phyloP scores from a whole-genome alignment of 345 rosid species.

The Jatropha curcas region DNA sequence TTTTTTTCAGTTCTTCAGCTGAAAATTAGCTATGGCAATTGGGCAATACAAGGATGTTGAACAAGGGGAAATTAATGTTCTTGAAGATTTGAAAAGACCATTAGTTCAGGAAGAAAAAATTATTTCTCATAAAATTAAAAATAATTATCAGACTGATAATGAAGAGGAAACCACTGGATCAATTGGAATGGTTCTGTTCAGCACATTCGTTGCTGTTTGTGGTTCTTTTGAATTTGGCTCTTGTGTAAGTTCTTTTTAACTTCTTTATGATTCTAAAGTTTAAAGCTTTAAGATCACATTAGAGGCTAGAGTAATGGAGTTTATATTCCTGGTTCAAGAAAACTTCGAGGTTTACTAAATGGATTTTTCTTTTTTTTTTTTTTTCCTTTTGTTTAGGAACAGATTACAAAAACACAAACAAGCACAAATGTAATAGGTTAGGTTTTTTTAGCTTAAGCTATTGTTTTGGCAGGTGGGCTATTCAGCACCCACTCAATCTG shows the following conservation, averaged over 20 bases:
- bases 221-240: conserved; percentile 91
- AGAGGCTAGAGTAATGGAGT: not conserved
- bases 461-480: conserved; percentile 81
- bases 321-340: conserved; percentile 22
- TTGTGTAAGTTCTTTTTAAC: conserved; percentile 59
- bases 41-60: conserved; percentile 47
- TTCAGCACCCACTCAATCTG: conserved; percentile 90
- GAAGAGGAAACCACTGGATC: conserved; percentile 41
- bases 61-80: conserved; percentile 39
- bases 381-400: conserved; percentile 31
- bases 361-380: not conserved
- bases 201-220: conserved; percentile 83
- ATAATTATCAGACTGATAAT: conserved; percentile 20
- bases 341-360: conserved; percentile 36
- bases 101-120: conserved; percentile 36
- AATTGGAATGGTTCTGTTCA: conserved; percentile 58
- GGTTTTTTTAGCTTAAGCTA: conserved; percentile 47
- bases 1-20: not conserved
- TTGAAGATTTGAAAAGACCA: conserved; percentile 52
- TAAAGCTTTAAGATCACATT: not conserved
- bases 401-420: conserved; percentile 10
- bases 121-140: conserved; percentile 18
- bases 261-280: not conserved
- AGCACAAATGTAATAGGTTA: not conserved
- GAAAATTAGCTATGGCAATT: conserved; percentile 43